A percentile compares a stretch with the other conserved stretches of the same genome.
Evolutionary conservation across 805 yeast species (phyloP).

Genomic region (Wickerhamomyces xylosicus): DNA sequence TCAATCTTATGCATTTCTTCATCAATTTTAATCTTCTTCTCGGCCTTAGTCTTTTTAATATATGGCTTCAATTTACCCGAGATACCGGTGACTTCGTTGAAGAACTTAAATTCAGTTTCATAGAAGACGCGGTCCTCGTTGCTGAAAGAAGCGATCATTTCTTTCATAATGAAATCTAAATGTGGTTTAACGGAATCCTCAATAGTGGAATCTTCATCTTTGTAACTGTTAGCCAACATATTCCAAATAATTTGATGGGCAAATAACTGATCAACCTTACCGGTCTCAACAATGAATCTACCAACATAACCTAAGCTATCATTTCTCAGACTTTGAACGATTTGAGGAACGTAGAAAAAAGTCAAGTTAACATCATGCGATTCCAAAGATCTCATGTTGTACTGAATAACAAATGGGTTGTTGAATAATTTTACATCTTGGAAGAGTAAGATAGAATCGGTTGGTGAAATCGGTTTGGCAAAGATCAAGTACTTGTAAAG

Average conservation of each 20-base stretch:
- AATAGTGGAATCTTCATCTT: slow-evolving; percentile 74
- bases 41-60: slow-evolving; percentile 90
- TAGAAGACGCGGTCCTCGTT: slow-evolving; percentile 57
- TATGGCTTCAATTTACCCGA: slow-evolving; percentile 94
- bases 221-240: slow-evolving; percentile 85
- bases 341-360: slow-evolving; percentile 96
- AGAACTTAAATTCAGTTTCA: slow-evolving; percentile 78
- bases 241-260: slow-evolving; percentile 99
- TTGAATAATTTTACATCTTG: slow-evolving; percentile 54
- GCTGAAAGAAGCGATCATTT: slow-evolving; percentile 54
- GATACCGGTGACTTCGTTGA: slow-evolving; percentile 83
- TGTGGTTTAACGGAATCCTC: slow-evolving; percentile 81
- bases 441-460: slow-evolving; percentile 77
- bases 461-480: slow-evolving; percentile 55
- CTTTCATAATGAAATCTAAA: slow-evolving; percentile 59
- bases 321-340: slow-evolving; percentile 83
- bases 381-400: slow-evolving; percentile 83
- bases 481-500: slow-evolving; percentile 13
- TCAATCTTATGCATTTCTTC: slow-evolving; percentile 81
- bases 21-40: slow-evolving; percentile 91
- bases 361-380: slow-evolving; percentile 79
- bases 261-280: slow-evolving; percentile 79
- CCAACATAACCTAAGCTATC: slow-evolving; percentile 81
- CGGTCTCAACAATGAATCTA: slow-evolving; percentile 83
- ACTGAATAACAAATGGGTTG: slow-evolving; percentile 67